Base-by-base conservation (phyloP, 768 basidiomycete species). In the Antrodiella citrinella region DNA sequence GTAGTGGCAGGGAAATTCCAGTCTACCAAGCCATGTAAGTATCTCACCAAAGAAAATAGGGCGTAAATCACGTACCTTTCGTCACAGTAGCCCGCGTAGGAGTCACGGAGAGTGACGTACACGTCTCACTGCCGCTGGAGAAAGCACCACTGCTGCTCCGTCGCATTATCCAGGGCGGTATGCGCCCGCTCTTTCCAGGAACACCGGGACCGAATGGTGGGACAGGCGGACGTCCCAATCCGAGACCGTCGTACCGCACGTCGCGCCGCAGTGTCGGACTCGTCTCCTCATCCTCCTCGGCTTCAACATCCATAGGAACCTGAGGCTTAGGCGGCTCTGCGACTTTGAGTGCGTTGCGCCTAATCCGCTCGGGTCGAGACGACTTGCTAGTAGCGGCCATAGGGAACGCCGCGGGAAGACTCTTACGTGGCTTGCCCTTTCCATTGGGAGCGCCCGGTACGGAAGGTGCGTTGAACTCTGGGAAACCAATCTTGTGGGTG, bases 101-200 rank as follows among this genome's bases (percentile, higher is more conserved):
- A 15, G 86, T 86, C 12, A 54, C 65, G 26, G 71, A 77, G 42
- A 70, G 65, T 30, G 76, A 69, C 24, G 76, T 80, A 13, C 72
- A 68, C 21, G 72, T 74, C 20, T 89, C 86, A 56, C 86, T 85
- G 18, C 84, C 80, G 54, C 79, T 84, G 10, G 87, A 89, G 58
- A 88, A 87, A 1, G 84, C 83, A 12, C 87, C 86, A 55, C 87
- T 89, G 59, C 86, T 90, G 50, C 81, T 88, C 53, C 88, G 73
- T 11, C 88, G 76, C 75, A 84, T 78, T 24, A 89, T 62, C 80
- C 81, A 84, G 38, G 75, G 71, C 44, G n/a, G n/a, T n/a, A 77
- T 70, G 23, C 76, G 71, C 3, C 55, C 54, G 1, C 49, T 49
- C 38, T 60, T 59, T 12, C 57, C 55, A 26, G 58, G 57, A 1